These are phyloP conservation scores for Apiospora rasikravindrae DNA, from an alignment of 2,329 filamentous ascomycete species.

Conservation along the genomic window DNA sequence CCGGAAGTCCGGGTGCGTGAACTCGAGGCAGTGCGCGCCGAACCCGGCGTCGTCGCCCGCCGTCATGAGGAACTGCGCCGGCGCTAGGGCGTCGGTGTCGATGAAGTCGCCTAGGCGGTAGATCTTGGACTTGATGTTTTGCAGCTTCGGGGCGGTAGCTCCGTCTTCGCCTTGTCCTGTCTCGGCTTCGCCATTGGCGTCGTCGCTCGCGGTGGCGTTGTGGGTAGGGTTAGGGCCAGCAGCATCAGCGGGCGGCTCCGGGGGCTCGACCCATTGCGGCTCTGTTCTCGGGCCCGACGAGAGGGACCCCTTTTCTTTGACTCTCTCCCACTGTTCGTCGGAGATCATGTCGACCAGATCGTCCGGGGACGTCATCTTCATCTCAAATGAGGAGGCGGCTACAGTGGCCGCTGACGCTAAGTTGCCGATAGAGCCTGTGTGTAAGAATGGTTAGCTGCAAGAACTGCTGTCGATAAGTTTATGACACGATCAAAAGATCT, in stretches of 20 bases:
- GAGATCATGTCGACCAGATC: conserved; percentile 36
- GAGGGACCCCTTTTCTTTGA: conserved; percentile 30
- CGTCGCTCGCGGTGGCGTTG: neutral
- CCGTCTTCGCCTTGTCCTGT: neutral
- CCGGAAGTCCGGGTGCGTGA: conserved; percentile 47
- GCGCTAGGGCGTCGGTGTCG: conserved; percentile 50
- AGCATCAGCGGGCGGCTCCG: neutral
- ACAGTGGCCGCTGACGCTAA: conserved; percentile 52
- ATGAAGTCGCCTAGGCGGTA: conserved; percentile 50
- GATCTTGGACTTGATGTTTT: conserved; percentile 41
- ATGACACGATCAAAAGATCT: neutral
- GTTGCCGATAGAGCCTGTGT: conserved; percentile 47
- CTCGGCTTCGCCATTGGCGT: too few relatives aligned
- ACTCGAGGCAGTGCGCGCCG: conserved; percentile 46
- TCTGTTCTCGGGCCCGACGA: conserved; percentile 15
- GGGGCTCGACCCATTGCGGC: conserved; percentile 26
- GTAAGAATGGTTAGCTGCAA: neutral
- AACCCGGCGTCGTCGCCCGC: conserved; percentile 39
- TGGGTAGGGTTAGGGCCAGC: neutral
- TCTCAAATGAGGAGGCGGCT: conserved; percentile 51
- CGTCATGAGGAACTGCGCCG: conserved; percentile 42
- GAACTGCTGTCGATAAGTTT: too few relatives aligned
- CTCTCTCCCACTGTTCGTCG: conserved; percentile 26
- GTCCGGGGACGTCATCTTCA: conserved; percentile 47
- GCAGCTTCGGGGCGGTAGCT: neutral